Base-by-base conservation (phyloP, 805 yeast genomes). In the Lachancea thermotolerans region DNA sequence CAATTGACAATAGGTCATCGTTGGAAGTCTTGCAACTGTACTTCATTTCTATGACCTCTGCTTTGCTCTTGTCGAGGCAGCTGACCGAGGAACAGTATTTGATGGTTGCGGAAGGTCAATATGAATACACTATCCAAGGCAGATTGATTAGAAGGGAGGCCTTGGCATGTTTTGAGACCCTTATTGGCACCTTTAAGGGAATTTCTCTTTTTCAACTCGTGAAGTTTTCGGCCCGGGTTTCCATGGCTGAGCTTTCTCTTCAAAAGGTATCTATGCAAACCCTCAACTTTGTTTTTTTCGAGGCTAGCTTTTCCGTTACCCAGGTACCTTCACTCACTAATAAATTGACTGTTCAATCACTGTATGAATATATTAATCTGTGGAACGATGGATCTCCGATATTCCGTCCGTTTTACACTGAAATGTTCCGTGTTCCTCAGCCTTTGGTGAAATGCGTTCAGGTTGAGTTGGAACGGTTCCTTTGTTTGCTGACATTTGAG, bases 331-430 rank as follows among this genome's bases (percentile, higher is more conserved):
- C 50, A n/a, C 16, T 40, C 10, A 45, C 55, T 7, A 65, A 58
- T 37, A 53, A 59, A 29, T 37, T 65, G 16, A 50, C 69, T 12
- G 39, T 38, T 3, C 52, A 54, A 3, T 39, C 57, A 1, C 40
- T 68, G 14, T 42, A 35, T 5, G 47, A 48, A 2, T 67, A 59
- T 38, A 50, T 67, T 28, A 35, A 42, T 4, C 25, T 45, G 16
- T 68, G 72, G 73, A 64, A 68, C 49, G 69, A 67, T 52, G 69
- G 68, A 10, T 37, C 63, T 1, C 36, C 32, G 2, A 36, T 18
- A 1, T 69, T 62, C 45, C 45, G 44, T 15, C 34, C 39, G 10
- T 64, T 68, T 29, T 59, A 47, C 33, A 40, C 46, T 5, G 41
- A 53, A 9, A 15, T 61, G 4, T 52, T 62, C 33, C 36, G 47